Evolutionary conservation across 768 basidiomycete species (phyloP).

Genomic region (Podaxis rugospora): DNA sequence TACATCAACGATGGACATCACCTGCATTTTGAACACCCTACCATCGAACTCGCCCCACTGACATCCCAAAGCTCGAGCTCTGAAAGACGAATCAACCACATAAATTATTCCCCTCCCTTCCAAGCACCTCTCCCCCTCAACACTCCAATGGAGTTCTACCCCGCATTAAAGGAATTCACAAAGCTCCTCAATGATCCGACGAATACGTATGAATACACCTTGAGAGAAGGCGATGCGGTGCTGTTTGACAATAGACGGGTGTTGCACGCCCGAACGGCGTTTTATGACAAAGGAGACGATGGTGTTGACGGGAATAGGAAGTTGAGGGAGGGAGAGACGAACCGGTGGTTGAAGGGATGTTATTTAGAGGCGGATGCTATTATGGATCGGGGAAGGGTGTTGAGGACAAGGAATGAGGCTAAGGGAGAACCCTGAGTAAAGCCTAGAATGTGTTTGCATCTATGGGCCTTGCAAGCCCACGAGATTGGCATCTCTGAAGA

Average conservation of each 20-base stretch:
- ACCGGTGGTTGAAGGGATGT: conserved; percentile 89
- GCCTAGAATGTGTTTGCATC: no score
- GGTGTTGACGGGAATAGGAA: conserved; percentile 15
- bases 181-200: conserved; percentile 46
- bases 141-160: conserved; percentile 55
- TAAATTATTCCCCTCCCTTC: conserved; percentile 96
- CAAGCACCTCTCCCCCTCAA: conserved; percentile 69
- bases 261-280: conserved; percentile 82
- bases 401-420: conserved; percentile 30
- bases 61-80: conserved; percentile 13
- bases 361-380: conserved; percentile 69
- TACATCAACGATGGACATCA: conserved; percentile 91
- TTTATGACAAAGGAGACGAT: conserved; percentile 38
- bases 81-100: conserved; percentile 40
- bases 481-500: no score
- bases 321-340: conserved; percentile 43
- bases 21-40: conserved; percentile 66
- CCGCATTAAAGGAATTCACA: conserved; percentile 60
- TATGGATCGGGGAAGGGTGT: conserved; percentile 54
- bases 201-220: conserved; percentile 55
- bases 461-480: no score
- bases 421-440: no score
- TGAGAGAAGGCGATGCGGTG: conserved; percentile 81
- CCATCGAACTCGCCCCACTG: conserved; percentile 56
- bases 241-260: conserved; percentile 91